Evolutionary conservation across 441 rosid genomes (phyloP), one percentile per base, ranked within the genome.

Genomic region (Capsella rubella): DNA sequence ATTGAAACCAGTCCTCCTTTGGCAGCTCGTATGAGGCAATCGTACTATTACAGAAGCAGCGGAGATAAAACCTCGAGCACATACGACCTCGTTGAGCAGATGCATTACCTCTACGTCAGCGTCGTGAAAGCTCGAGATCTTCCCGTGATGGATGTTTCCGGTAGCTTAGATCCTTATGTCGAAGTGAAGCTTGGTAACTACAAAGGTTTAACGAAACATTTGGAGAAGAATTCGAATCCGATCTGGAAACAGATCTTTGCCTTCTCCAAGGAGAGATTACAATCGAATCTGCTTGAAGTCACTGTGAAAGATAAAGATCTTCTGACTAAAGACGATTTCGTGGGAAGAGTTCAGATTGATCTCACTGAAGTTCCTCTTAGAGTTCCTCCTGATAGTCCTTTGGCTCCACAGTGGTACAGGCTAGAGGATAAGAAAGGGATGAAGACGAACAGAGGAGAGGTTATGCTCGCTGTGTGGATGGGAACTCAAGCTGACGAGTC

Each of bases 1-100:
- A 87, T 85, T 64, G 99, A 94, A 79, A 92, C 97, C 0, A 81
- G 84, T 28, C 99, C 97, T 5, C 97, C 95, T 0, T 32, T 91
- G 75, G 97, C 96, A 2, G 97, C 94, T 2, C 89, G 93, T 6
- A 64, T 80, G 81, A 61, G 95, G 3, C 78, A 78, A 14, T 73
- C 78, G 0, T 68, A 74, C 63, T 68, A 79, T 11, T 89, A 86
- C 86, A 65, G 86, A 40, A 84, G 72, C 61, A 85, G 84, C 40
- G 86, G 90, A 7, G 92, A 91, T 76, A 91, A 90, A 85, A 86
- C 88, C 6, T 45, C 85, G 18, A 81, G 79, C 69, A 89, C 87
- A 1, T 87, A 87, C 45, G 91, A 89, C 63, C 80, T 89, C 63
- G 93, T 89, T 5, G 91, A 87, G 85, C 85, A 81, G 85, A 89